Evolutionary conservation across 2,329 filamentous ascomycete genomes (phyloP), one percentile per base, ranked within the genome.

Genomic region (Leptographium galeiforme): DNA sequence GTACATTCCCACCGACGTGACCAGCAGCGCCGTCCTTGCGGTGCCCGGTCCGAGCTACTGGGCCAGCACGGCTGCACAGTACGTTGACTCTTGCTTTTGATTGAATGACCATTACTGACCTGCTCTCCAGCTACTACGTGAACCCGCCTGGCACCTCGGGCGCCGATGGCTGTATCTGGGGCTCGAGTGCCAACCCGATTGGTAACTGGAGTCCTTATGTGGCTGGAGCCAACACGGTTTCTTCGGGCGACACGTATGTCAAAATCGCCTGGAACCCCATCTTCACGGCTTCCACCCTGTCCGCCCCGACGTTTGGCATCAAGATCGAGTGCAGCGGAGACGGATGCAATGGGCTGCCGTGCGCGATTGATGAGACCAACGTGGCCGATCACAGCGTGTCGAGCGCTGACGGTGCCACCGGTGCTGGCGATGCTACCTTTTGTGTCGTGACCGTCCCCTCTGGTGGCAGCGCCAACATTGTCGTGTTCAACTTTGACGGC

Each of bases 201-300:
- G 87, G 86, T 50, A 90, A 90, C 70, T 90, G 87, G 87, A 73
- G 78, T 50, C 81, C 85, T 2, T 91, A 82, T 62, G 85, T 89
- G 58, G 82, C 83, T 14, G 87, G 87, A 55, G 82, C 84, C 54
- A 90, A 90, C 67, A 82, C 81, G 16, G 81, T 82, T 59, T 60
- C 63, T 48, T 72, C 67, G 51, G 87, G 86, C 50, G 68, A 78
- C 56, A 89, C 85, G 1, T 90, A 78, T 63, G 75, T 88, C 61
- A 89, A 88, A 70, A 72, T 90, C 51, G 85, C 81, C 53, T 85
- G 82, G 76, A 90, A 90, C 67, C 87, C 87, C 30, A 84, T 87
- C 57, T 90, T 80, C 67, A 74, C 82, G 60, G n/a, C n/a, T n/a
- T n/a, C n/a, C n/a, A n/a, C n/a, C n/a, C n/a, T n/a, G n/a, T n/a